phyloP scores from a whole-genome alignment of 2,329 filamentous ascomycete species.

The Dactylellina leptospora region DNA sequence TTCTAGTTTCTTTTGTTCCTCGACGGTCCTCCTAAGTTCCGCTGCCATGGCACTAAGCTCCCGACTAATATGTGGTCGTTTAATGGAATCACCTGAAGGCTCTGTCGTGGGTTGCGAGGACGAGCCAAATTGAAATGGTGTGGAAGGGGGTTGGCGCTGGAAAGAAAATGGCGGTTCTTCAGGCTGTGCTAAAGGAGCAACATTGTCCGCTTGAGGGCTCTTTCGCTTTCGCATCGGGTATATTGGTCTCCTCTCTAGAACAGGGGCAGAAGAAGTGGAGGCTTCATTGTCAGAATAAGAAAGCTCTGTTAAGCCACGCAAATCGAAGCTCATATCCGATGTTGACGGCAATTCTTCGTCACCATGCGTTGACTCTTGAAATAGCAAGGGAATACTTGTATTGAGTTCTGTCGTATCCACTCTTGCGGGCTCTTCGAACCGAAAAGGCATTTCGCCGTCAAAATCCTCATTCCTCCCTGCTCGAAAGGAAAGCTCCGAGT shows the following conservation, averaged over 20 bases:
- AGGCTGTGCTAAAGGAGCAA: background rate
- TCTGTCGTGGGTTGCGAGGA: conserved; percentile 17
- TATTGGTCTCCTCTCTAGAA: conserved; percentile 33
- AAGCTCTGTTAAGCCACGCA: conserved; percentile 32
- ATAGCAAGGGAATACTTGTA: background rate
- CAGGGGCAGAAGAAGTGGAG: conserved; percentile 19
- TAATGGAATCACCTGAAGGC: conserved; percentile 19
- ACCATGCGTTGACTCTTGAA: conserved; percentile 1
- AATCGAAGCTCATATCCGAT: conserved; percentile 40
- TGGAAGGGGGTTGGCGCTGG: conserved; percentile 10
- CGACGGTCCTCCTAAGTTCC: conserved; percentile 54
- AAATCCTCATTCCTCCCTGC: conserved; percentile 40
- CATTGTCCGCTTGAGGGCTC: conserved; percentile 12
- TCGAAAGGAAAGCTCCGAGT: conserved; percentile 41
- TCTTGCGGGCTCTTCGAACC: conserved; percentile 39
- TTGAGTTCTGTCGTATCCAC: conserved; percentile 20
- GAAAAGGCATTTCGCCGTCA: conserved; percentile 46
- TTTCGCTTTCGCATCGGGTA: conserved; percentile 43
- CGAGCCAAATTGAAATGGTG: conserved; percentile 43
- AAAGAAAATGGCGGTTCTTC: conserved; percentile 34
- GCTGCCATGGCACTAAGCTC: conserved; percentile 54
- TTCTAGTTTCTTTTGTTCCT: conserved; percentile 44
- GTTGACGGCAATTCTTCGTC: conserved; percentile 8
- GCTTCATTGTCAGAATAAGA: conserved; percentile 46
- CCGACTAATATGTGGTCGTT: conserved; percentile 55